phyloP scores from a whole-genome alignment of 192 early-diverging fungal species.

The Powellomyces hirtus region DNA sequence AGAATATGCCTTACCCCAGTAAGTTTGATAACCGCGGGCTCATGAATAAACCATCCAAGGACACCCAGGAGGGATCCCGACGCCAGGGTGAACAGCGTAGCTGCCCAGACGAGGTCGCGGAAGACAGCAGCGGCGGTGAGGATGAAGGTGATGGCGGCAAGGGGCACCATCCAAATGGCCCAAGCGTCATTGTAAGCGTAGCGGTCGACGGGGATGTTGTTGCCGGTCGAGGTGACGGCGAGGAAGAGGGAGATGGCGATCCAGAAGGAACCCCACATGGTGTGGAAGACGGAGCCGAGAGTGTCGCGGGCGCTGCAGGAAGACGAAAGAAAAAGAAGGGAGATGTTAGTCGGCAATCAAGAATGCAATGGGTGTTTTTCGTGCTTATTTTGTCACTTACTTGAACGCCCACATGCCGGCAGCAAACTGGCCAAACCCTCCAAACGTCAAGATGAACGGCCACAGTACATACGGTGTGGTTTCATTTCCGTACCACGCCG shows the following conservation, averaged over 20 bases:
- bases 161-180: constrained; percentile 32
- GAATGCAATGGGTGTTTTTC: neutral
- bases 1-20: constrained; percentile 16
- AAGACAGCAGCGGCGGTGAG: constrained; percentile 14
- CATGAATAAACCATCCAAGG: constrained; percentile 24
- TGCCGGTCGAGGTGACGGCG: constrained; percentile 1
- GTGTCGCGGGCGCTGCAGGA: constrained; percentile 25
- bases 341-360: too few relatives aligned
- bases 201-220: neutral
- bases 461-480: constrained; percentile 13
- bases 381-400: constrained; percentile 24
- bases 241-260: constrained; percentile 24
- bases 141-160: constrained; percentile 23
- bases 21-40: constrained; percentile 21
- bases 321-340: too few relatives aligned
- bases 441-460: constrained; percentile 30
- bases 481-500: constrained; percentile 26
- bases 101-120: constrained; percentile 21
- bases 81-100: constrained; percentile 19
- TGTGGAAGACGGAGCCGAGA: constrained; percentile 21
- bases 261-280: constrained; percentile 31
- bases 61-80: constrained; percentile 22
- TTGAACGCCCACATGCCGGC: constrained; percentile 31
- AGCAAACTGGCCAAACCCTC: constrained; percentile 26
- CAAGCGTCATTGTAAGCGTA: constrained; percentile 20